Conservation (phyloP, 148 eudicot species). For the Persicaria maculosa region DNA sequence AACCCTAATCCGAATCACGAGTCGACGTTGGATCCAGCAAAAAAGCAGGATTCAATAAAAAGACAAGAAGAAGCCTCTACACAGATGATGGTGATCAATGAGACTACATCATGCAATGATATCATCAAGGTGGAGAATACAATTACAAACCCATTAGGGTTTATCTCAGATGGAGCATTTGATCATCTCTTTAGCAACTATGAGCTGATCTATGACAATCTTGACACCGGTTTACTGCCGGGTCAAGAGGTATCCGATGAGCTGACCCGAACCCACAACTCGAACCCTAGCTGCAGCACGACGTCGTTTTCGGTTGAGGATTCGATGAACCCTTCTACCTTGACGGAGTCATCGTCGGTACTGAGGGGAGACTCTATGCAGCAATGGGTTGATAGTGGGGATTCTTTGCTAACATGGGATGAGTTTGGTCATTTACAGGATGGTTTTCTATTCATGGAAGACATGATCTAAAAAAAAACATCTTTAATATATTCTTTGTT, state of each 20-base stretch:
- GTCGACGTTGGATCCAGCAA: background rate
- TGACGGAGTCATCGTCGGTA: constrained; percentile 1
- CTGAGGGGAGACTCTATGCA: constrained; percentile 20
- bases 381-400: constrained; percentile 36
- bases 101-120: background rate
- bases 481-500: background rate
- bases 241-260: background rate
- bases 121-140: background rate
- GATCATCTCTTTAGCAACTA: constrained; percentile 11
- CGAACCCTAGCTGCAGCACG: background rate
- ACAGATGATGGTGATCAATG: background rate
- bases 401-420: constrained; percentile 40
- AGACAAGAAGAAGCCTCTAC: constrained; percentile 1
- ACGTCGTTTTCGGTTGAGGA: background rate
- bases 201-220: background rate
- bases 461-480: background rate
- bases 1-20: background rate
- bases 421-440: constrained; percentile 27
- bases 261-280: background rate
- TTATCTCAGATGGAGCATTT: background rate
- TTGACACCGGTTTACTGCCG: background rate
- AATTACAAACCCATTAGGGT: background rate
- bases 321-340: background rate
- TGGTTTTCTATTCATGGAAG: constrained; percentile 20
- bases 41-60: background rate